Base-by-base conservation (phyloP, 139 green algal species). In the Chara braunii region DNA sequence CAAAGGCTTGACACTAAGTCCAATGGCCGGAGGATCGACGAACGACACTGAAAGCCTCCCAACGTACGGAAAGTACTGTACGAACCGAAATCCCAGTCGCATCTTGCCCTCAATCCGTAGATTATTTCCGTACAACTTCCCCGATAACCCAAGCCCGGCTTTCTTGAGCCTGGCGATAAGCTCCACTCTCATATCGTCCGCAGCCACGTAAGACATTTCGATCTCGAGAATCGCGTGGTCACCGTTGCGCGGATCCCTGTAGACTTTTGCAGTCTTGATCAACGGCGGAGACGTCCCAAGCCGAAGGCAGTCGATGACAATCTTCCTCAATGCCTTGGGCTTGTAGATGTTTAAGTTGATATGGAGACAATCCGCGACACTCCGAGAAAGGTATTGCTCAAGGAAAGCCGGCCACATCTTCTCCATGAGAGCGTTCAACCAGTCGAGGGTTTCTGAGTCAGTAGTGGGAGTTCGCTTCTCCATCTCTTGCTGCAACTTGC, bases 31-130 rank as follows among this genome's bases (percentile, higher is more conserved):
- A 14, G n/a, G 18, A 14, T 14, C 50, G 18, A 53, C 50, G 45
- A 59, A 59, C n/a, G 50, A 59, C 14, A 59, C n/a, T 14, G 14
- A 14, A 14, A 59, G 50, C 14, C 18, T n/a, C 18, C n/a, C 14
- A n/a, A 59, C 50, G n/a, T 59, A 59, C 18, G 50, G 50, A 18
- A 56, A 59, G 50, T 59, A 59, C n/a, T n/a, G 50, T 23, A 59
- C 14, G n/a, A 59, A 59, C 14, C n/a, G 37, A 14, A 59, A 14
- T 14, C 50, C 50, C 14, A 23, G n/a, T 18, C 50, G 50, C 50
- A 59, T n/a, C 50, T 59, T 59, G 50, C 50, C 50, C n/a, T 59
- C n/a, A 14, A 59, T 42, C 14, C 18, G 18, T 14, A 59, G 50
- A 18, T 59, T 59, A 23, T 59, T 59, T n/a, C 50, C 50, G 18